Conservation (phyloP, 2,329 filamentous ascomycete genomes). For the Colletotrichum filicis region DNA sequence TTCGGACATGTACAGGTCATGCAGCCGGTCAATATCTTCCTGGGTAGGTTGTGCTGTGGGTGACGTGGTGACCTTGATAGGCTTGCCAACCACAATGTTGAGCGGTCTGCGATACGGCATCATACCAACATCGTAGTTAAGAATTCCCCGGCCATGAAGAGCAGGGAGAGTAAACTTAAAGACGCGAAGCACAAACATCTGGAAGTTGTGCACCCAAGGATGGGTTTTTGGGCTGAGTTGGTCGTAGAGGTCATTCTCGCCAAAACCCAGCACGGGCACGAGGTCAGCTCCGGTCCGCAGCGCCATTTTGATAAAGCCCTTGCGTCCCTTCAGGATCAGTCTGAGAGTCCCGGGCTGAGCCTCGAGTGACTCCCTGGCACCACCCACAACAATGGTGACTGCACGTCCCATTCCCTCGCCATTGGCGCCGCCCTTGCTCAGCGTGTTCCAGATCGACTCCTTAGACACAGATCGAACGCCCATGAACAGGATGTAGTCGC, state of each 20-base stretch:
- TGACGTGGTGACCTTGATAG: constrained; percentile 75
- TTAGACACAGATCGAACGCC: constrained; percentile 90
- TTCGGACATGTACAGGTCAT: constrained; percentile 82
- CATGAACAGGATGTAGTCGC: constrained; percentile 92
- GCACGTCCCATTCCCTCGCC: constrained; percentile 90
- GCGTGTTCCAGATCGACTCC: constrained; percentile 89
- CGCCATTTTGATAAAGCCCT: constrained; percentile 94
- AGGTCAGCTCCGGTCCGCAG: constrained; percentile 93
- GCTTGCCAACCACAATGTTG: constrained; percentile 88
- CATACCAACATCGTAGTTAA: constrained; percentile 97
- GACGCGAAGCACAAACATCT: constrained; percentile 84
- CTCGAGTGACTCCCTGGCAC: constrained; percentile 91
- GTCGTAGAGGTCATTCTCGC: constrained; percentile 96
- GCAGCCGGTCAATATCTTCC: constrained; percentile 82
- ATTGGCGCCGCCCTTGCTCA: constrained; percentile 82
- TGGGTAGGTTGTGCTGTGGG: constrained; percentile 73
- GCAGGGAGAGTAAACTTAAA: constrained; percentile 94
- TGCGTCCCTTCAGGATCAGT: constrained; percentile 84
- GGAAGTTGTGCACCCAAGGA: constrained; percentile 81
- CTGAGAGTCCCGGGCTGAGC: constrained; percentile 81
- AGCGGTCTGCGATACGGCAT: constrained; percentile 92
- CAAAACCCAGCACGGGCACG: constrained; percentile 91
- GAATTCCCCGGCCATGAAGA: constrained; percentile 89
- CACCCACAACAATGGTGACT: constrained; percentile 95
- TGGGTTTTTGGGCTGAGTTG: constrained; percentile 83